A percentile compares a stretch with the other conserved stretches of the same genome.
These are phyloP conservation scores for Dacryopinax primogenitus DNA, from an alignment of 768 basidiomycete genomes.

Conservation along the genomic window DNA sequence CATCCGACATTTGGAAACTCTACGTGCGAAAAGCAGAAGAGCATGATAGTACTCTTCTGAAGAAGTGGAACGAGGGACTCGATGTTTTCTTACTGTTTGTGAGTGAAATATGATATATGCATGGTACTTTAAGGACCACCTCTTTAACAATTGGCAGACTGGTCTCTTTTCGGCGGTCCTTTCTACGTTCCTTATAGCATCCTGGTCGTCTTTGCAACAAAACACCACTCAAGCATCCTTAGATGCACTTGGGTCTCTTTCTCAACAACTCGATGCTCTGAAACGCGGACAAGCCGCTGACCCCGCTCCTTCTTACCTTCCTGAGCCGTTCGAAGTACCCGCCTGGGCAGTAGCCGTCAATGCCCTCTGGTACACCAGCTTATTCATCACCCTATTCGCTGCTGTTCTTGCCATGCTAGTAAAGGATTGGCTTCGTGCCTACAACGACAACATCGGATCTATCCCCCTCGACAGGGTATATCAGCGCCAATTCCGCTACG, in stretches of 20 bases:
- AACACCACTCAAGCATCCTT: slow-evolving; percentile 16
- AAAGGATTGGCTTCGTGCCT: slow-evolving; percentile 39
- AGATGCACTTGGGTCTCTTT: background rate
- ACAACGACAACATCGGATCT: slow-evolving; percentile 15
- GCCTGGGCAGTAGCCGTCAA: slow-evolving; percentile 31
- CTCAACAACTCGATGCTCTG: background rate
- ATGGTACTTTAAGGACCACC: background rate
- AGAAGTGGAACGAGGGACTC: slow-evolving; percentile 34
- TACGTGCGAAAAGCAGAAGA: slow-evolving; percentile 30
- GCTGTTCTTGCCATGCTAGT: slow-evolving; percentile 37
- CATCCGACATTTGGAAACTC: slow-evolving; percentile 26
- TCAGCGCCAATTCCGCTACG: slow-evolving; percentile 32
- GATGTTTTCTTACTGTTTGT: slow-evolving; percentile 33
- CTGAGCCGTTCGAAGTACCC: slow-evolving; percentile 17
- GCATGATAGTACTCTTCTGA: slow-evolving; percentile 25
- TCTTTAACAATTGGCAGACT: slow-evolving; percentile 19
- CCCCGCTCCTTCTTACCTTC: background rate
- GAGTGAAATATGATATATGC: background rate
- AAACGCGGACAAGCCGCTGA: background rate
- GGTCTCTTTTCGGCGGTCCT: slow-evolving; percentile 25
- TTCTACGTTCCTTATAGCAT: slow-evolving; percentile 24
- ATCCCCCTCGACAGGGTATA: slow-evolving; percentile 29
- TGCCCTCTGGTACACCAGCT: slow-evolving; percentile 32
- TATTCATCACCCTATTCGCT: slow-evolving; percentile 31
- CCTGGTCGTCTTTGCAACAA: slow-evolving; percentile 20